Evolutionary conservation across 192 early-diverging fungal species (phyloP), one percentile per base, ranked within the genome.

Genomic region (Podochytrium sp.): DNA sequence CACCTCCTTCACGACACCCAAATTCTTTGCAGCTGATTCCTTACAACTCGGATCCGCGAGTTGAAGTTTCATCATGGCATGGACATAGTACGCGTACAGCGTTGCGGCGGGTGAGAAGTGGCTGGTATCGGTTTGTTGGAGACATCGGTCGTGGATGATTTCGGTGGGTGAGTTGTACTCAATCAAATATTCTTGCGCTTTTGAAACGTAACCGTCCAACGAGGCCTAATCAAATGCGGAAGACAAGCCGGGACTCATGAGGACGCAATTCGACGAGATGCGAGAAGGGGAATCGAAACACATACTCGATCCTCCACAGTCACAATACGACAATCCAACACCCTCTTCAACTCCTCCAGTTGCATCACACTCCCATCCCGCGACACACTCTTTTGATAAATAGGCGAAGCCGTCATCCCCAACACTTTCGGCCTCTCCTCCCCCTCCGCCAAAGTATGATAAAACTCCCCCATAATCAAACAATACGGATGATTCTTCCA

Each of bases 351-450:
- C 63, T 82, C 81, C 20, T 60, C n/a, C 30, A 82, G 69, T 25
- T 57, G 29, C 2, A 32, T 18, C 5, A 71, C 12, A 12, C 78
- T 72, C 6, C 59, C 81, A 5, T 59, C 59, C 32, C 78, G 67
- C 5, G 81, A 76, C 2, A n/a, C 34, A 2, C 63, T 62, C 42
- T 62, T 47, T 65, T 78, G 78, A 33, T 87, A 78, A 33, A 92
- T 86, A 3, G 96, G 95, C 27, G 93, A 96, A 0, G 96, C 95
- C 0, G 95, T 96, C 92, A 97, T 95, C 0, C 94, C 92, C 79
- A 98, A 94, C 0, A 98, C 83, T 62, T 90, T 91, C 7, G 95
- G 95, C 32, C 87, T 78, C 87, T 43, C 33, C 7, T 79, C 62
- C 3, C 58, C 58, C 0, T 65, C 69, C 0, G 82, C 79, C 16